phyloP scores from a whole-genome alignment of 1,139 yeast species.

The Hansenula anomala region DNA sequence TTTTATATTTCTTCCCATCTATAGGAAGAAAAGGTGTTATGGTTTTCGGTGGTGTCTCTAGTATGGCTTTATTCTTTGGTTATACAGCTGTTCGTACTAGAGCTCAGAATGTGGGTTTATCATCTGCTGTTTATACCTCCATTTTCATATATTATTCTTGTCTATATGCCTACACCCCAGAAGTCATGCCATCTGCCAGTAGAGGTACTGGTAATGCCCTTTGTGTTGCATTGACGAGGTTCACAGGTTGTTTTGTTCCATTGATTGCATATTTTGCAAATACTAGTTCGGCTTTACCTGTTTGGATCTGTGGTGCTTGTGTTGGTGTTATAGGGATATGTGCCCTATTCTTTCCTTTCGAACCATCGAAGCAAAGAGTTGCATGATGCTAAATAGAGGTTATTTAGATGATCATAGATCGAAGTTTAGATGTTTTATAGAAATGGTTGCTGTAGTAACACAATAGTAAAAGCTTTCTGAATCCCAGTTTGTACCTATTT shows the following conservation, averaged over 20 bases:
- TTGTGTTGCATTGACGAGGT: conserved; percentile 42
- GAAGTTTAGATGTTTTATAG: no score
- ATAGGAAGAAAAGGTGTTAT: conserved; percentile 54
- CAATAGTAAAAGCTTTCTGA: no score
- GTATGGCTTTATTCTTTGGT: conserved; percentile 52
- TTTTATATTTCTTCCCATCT: conserved; percentile 36
- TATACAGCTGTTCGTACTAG: conserved; percentile 47
- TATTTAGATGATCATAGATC: no score
- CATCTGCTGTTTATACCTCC: conserved; percentile 42
- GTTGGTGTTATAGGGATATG: conserved; percentile 41
- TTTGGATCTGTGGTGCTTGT: conserved; percentile 53
- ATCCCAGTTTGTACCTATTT: no score
- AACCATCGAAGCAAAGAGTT: conserved; percentile 34
- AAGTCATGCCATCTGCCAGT: conserved; percentile 50
- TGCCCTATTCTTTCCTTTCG: conserved; percentile 42
- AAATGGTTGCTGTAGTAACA: no score
- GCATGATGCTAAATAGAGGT: no score
- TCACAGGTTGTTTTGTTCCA: conserved; percentile 46
- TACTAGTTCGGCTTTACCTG: conserved; percentile 41
- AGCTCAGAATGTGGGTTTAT: conserved; percentile 43
- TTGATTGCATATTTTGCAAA: conserved; percentile 43
- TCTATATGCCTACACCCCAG: conserved; percentile 56
- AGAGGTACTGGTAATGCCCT: conserved; percentile 55
- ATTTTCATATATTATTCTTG: conserved; percentile 51
- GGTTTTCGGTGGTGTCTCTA: conserved; percentile 43